Base-by-base conservation (phyloP, 2,329 filamentous ascomycete species). In the Corniculantispora saksenae region DNA sequence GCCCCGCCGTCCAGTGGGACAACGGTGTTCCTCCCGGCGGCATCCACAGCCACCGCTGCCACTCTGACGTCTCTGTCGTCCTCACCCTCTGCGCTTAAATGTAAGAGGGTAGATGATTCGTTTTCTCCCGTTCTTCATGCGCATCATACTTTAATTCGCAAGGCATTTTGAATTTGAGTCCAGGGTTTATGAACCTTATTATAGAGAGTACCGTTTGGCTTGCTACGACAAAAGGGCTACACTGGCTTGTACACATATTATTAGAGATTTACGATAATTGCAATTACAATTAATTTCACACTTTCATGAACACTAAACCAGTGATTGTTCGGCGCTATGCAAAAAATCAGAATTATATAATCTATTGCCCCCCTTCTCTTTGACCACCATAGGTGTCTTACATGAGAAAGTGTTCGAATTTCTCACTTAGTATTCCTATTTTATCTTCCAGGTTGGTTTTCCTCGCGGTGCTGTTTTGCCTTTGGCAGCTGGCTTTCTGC, bases 31-130 rank as follows among this genome's bases (percentile, higher is more conserved):
- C 75, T 6, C 76, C 76, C 0, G 75, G 71, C 0, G 77, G 77
- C 0, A 77, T 73, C 66, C 77, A 80, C 71, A 75, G 76, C 53
- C 79, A 78, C 72, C 70, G 70, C 3, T 80, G 78, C 66, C 72
- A 67, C 21, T 68, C 72, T 1, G 66, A 66, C 4, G 68, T 74
- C 63, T 74, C 78, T 59, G 73, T 80, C 0, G 73, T 71, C 2
- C 64, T 80, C 61, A 76, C 75, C 15, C 72, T 80, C 8, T 80
- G 78, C 54, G 74, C 73, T 64, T 70, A 64, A 8, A 25, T 19
- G 27, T 23, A 12, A 19, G 19, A 19, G 9, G 5, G n/a, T 21
- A 12, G 47, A 50, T 21, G 47, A 8, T n/a, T 4, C 3, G 3
- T 50, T 50, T 4, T 27, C 23, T 50, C 13, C 23, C 8, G 4